Evolutionary conservation across 2,329 filamentous ascomycete genomes (phyloP).

Genomic region (Penicillium sumatraense): DNA sequence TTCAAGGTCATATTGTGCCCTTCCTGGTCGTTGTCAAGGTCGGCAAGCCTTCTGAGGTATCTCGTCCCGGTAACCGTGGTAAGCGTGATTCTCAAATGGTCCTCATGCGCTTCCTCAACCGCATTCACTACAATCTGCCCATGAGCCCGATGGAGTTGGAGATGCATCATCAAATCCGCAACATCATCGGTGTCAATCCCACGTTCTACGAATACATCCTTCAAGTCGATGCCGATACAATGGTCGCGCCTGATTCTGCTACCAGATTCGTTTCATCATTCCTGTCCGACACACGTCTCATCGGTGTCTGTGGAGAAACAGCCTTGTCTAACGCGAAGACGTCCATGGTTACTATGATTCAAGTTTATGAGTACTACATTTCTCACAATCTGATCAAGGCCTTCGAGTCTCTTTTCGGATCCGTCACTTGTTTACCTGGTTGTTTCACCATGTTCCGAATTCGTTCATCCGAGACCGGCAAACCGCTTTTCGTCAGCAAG

Average conservation of each 20-base stretch:
- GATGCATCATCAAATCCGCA: conserved; percentile 98
- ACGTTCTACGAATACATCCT: conserved; percentile 97
- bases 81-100: conserved; percentile 99
- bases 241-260: conserved; percentile 85
- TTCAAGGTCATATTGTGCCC: conserved; percentile 96
- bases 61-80: conserved; percentile 86
- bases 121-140: conserved; percentile 93
- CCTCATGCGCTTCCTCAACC: conserved; percentile 98
- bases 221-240: conserved; percentile 96
- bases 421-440: conserved; percentile 94
- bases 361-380: conserved; percentile 99
- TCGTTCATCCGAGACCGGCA: conserved; percentile 89
- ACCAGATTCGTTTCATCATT: conserved; percentile 92
- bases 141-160: conserved; percentile 98
- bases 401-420: conserved; percentile 95
- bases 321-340: conserved; percentile 89
- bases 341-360: conserved; percentile 97
- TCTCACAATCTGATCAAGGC: conserved; percentile 97
- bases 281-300: conserved; percentile 88
- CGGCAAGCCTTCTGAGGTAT: conserved; percentile 79
- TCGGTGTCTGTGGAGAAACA: conserved; percentile 93
- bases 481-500: conserved; percentile 92
- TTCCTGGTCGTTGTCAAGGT: conserved; percentile 97
- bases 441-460: conserved; percentile 99
- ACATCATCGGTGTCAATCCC: conserved; percentile 98